Percentiles rank a stretch among this genome's conserved stretches.
These are phyloP conservation scores for Beta lomatogona DNA, from an alignment of 179 eudicot species.

Conservation along the genomic window DNA sequence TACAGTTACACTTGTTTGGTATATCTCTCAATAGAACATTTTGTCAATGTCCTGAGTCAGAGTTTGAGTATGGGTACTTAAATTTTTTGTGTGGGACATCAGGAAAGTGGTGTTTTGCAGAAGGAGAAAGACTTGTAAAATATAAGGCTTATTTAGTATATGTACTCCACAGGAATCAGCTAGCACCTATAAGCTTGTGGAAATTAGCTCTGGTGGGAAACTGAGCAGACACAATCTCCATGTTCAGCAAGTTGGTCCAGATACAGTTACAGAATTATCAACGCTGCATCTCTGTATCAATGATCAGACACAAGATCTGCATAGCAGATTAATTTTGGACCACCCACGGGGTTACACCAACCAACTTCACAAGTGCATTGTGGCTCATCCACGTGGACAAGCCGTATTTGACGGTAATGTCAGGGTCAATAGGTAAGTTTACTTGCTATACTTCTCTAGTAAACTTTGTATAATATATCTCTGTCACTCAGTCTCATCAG, in stretches of 20 bases:
- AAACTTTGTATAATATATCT: too few relatives aligned
- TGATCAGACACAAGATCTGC: slow-evolving; percentile 69
- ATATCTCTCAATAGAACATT: too few relatives aligned
- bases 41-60: too few relatives aligned
- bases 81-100: too few relatives aligned
- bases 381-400: slow-evolving; percentile 45
- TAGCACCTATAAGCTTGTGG: slow-evolving; percentile 43
- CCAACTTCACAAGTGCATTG: slow-evolving; percentile 98
- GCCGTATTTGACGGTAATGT: too few relatives aligned
- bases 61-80: too few relatives aligned
- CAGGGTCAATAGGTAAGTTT: neutral
- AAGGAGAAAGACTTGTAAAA: too few relatives aligned
- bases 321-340: slow-evolving; percentile 77
- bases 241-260: slow-evolving; percentile 87
- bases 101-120: too few relatives aligned
- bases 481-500: neutral
- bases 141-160: too few relatives aligned
- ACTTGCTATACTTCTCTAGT: too few relatives aligned
- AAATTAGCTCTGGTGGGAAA: slow-evolving; percentile 47
- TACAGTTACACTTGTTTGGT: too few relatives aligned
- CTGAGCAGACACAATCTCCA: slow-evolving; percentile 71
- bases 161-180: too few relatives aligned
- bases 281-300: slow-evolving; percentile 53
- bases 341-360: slow-evolving; percentile 82
- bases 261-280: slow-evolving; percentile 80